Evolutionary conservation across 1,139 yeast genomes (phyloP), one percentile per base, ranked within the genome.

Genomic region (Protomyces inouyei): DNA sequence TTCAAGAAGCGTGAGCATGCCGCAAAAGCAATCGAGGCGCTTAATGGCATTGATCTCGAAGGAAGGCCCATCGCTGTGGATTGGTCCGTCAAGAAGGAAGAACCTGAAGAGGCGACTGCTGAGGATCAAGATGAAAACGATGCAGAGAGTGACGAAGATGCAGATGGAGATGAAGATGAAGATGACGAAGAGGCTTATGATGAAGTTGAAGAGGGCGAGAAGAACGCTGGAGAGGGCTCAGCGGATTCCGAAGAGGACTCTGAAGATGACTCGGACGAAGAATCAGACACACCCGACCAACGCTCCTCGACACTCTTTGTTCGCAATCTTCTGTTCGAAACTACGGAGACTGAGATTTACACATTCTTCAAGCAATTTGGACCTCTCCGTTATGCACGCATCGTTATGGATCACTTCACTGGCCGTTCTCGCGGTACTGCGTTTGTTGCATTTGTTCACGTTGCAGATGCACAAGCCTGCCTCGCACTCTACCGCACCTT

Each of bases 61-160:
- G 98, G 93, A 1, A 84, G 98, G 75, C 87, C 85, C 71, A 97
- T 93, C 61, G 95, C 96, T 40, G 98, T 93, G 35, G 97, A 89
- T 80, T 88, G 87, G 76, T 97, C 98, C 1, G 79, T 93, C 66
- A 93, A 90, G 74, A 93, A 92, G 77, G 81, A 85, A 51, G 63
- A 52, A 9, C 0, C 55, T 8, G 86, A 85, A 72, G 93, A 97
- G 97, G 60, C 65, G 51, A 52, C 66, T 32, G 65, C 60, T 37
- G 55, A 74, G 2, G 77, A 72, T 0, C 74, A 71, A 28, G 76
- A 72, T 12, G 72, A 69, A 10, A 73, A 71, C 1, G 72, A 72
- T 0, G 75, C 70, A 14, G 74, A 73, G 3, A 73, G 70, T 10
- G 67, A 68, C 6, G 71, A 68, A 3, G 72, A 71, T 9, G 72